These are phyloP conservation scores for Hyaloperonospora brassicae DNA, from an alignment of 352 stramenopile genomes.

Conservation along the genomic window DNA sequence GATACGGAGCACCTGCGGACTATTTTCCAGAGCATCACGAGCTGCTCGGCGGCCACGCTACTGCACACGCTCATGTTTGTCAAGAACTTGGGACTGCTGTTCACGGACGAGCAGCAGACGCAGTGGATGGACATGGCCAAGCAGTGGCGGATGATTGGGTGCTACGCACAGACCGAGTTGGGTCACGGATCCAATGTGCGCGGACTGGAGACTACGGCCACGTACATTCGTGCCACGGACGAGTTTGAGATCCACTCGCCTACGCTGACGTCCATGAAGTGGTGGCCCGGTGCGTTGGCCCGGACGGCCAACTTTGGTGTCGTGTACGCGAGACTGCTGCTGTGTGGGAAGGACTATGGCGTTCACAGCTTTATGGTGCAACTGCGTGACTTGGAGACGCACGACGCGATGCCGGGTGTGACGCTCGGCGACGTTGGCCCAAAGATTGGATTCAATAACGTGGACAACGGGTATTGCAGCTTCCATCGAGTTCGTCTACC, in stretches of 20 bases:
- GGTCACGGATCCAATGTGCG: constrained; percentile 86
- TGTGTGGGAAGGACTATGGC: constrained; percentile 75
- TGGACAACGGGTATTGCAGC: constrained; percentile 61
- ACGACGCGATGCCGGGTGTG: constrained; percentile 42
- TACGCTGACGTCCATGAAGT: constrained; percentile 92
- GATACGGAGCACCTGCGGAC: constrained; percentile 47
- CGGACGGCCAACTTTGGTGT: constrained; percentile 89
- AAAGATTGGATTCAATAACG: constrained; percentile 68
- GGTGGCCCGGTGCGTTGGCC: constrained; percentile 93
- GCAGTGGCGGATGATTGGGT: constrained; percentile 67
- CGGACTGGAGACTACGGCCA: constrained; percentile 92
- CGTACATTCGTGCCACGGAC: constrained; percentile 82
- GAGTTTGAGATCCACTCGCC: constrained; percentile 94
- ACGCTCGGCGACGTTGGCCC: constrained; percentile 56
- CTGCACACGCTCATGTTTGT: constrained; percentile 75
- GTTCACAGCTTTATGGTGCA: constrained; percentile 97
- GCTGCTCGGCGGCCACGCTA: constrained; percentile 45
- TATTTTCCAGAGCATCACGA: constrained; percentile 48
- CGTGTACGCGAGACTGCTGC: constrained; percentile 84
- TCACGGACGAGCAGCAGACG: constrained; percentile 59
- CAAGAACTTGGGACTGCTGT: constrained; percentile 52
- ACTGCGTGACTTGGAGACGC: constrained; percentile 83
- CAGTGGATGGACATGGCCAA: constrained; percentile 64
- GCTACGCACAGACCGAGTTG: constrained; percentile 86
- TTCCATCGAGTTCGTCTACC: constrained; percentile 25